Conservation (phyloP, 306 rosid genomes). For the Inga oerstediana region DNA sequence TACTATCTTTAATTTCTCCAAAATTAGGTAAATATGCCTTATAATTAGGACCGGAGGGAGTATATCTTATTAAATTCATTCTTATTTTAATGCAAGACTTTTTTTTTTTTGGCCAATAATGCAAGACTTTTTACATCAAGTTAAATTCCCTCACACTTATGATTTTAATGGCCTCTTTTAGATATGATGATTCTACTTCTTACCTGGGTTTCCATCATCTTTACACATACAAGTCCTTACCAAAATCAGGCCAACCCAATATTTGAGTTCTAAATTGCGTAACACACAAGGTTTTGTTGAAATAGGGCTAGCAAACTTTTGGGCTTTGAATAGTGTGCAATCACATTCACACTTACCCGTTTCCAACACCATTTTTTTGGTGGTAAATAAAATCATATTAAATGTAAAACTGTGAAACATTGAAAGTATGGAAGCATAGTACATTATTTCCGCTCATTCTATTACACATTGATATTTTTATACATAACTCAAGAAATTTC, state of each 20-base stretch:
- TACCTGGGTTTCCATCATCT: not conserved
- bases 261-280: not conserved
- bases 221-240: too few relatives aligned
- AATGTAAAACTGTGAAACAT: not conserved
- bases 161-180: not conserved
- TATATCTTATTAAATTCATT: too few relatives aligned
- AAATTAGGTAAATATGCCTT: too few relatives aligned
- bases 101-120: too few relatives aligned
- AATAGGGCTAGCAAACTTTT: not conserved
- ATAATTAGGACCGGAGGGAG: too few relatives aligned
- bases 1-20: too few relatives aligned
- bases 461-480: slow-evolving; percentile 30
- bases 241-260: not conserved
- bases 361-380: not conserved
- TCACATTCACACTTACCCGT: not conserved
- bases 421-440: not conserved
- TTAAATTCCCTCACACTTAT: not conserved
- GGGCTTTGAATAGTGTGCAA: not conserved
- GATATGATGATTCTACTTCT: not conserved
- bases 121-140: not conserved
- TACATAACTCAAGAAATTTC: slow-evolving; percentile 38
- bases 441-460: slow-evolving; percentile 22
- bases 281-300: not conserved
- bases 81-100: not conserved
- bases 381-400: not conserved